These are phyloP conservation scores for Candida broadrunensis DNA, from an alignment of 805 yeast genomes.

Conservation along the genomic window DNA sequence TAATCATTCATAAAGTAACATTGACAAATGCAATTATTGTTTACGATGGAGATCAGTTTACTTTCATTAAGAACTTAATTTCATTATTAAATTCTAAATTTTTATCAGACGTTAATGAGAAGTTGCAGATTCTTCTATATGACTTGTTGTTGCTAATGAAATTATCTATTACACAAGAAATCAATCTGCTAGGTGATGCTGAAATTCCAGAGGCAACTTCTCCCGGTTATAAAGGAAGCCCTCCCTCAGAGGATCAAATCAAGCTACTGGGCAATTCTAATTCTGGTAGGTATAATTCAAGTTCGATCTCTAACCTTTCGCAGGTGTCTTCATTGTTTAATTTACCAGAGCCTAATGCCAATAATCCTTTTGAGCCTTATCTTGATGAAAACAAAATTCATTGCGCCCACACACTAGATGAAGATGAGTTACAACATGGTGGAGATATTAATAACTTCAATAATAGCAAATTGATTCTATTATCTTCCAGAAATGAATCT, in stretches of 20 bases:
- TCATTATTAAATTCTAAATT: constrained; percentile 42
- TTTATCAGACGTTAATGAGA: constrained; percentile 37
- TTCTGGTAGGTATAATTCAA: neutral
- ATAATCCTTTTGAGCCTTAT: constrained; percentile 16
- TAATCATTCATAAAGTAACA: constrained; percentile 55
- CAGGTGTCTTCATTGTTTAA: constrained; percentile 18
- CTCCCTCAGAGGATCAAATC: neutral
- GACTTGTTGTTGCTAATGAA: constrained; percentile 58
- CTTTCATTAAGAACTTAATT: constrained; percentile 46
- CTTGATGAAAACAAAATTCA: constrained; percentile 12
- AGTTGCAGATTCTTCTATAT: constrained; percentile 53
- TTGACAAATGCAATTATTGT: constrained; percentile 45
- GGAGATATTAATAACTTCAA: constrained; percentile 34
- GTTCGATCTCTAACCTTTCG: constrained; percentile 1
- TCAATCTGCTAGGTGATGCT: constrained; percentile 6
- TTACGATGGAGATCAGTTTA: constrained; percentile 39
- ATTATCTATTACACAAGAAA: constrained; percentile 24
- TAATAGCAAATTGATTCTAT: constrained; percentile 20
- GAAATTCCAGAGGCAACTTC: constrained; percentile 5
- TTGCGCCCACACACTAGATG: constrained; percentile 25
- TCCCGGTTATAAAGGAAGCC: constrained; percentile 2
- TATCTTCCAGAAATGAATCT: constrained; percentile 11
- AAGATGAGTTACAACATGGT: constrained; percentile 25
- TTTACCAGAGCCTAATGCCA: constrained; percentile 26
- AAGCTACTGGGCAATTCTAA: neutral